Evolutionary conservation across 306 rosid species (phyloP), one percentile per base, ranked within the genome.

Genomic region (Oxytropis ochrocephala): DNA sequence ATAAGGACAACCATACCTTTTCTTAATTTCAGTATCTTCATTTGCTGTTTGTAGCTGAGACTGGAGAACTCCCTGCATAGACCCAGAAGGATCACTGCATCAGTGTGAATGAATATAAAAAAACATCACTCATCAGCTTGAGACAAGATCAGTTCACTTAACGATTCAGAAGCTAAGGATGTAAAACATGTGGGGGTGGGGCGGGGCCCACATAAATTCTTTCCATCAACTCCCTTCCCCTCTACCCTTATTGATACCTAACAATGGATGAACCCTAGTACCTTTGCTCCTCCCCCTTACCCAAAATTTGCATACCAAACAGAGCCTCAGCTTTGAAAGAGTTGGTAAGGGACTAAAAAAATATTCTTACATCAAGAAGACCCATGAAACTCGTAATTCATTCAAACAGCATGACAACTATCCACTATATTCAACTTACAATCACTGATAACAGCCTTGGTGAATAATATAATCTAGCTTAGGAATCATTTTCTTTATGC

Each of bases 21-120:
- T 89, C 84, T 90, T 85, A 78, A 32, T 81, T 49, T 85, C 89
- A 76, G 89, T 75, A n/a, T 89, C 96, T 62, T 89, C 95, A 68
- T 89, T 89, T 50, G 97, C 88, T 8, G 88, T 78, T 16, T 85
- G 91, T 69, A 95, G 85, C 83, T 95, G 96, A 69, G 91, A 85
- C 44, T 84, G 89, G 73, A 95, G 88, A 36, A 84, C 80, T 69
- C 99, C 96, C 99, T 95, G 86, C 77, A 83, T 33, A 54, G 54
- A 58, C 48, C 72, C 33, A 74, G 52, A 58, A 73, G 38, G 72
- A 38, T 75, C 62, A 53, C 44, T 30, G 18, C 16, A 75, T 70
- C 56, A 67, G 49, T 55, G 41, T 30, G 27, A 42, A 49, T 35
- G 42, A 57, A 51, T 49, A 55, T n/a, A 44, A 18, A 73, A 72